phyloP scores from a whole-genome alignment of 2,329 filamentous ascomycete genomes.

The Thelonectria discophora region DNA sequence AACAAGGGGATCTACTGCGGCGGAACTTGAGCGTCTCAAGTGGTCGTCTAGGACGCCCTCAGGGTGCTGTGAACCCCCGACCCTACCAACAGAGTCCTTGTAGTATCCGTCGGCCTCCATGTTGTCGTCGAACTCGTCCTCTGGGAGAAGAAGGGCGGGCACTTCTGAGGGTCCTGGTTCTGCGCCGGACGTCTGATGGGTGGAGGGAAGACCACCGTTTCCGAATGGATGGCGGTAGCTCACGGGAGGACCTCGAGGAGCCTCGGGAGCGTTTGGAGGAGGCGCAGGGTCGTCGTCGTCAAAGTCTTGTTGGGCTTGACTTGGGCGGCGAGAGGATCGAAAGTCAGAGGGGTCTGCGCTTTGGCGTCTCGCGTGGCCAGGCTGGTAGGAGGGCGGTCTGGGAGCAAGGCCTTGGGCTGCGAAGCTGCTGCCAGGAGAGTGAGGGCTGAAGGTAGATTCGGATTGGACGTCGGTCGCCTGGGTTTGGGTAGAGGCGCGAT shows the following conservation, averaged over 20 bases:
- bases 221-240: slow-evolving; percentile 63
- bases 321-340: slow-evolving; percentile 54
- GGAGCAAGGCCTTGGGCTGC: slow-evolving; percentile 63
- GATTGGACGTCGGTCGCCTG: slow-evolving; percentile 63
- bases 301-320: slow-evolving; percentile 48
- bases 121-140: slow-evolving; percentile 33
- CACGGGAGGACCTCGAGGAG: slow-evolving; percentile 65
- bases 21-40: slow-evolving; percentile 35
- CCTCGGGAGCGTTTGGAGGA: slow-evolving; percentile 67
- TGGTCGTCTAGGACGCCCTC: slow-evolving; percentile 35
- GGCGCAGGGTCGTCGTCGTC: slow-evolving; percentile 49
- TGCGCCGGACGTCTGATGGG: slow-evolving; percentile 29
- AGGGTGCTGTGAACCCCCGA: slow-evolving; percentile 30
- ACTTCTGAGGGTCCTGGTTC: slow-evolving; percentile 18
- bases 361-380: slow-evolving; percentile 53
- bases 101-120: slow-evolving; percentile 42
- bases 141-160: slow-evolving; percentile 14
- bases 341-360: slow-evolving; percentile 50
- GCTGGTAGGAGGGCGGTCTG: slow-evolving; percentile 66
- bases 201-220: slow-evolving; percentile 41
- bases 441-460: slow-evolving; percentile 67
- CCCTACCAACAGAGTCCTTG: slow-evolving; percentile 34
- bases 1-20: slow-evolving; percentile 33
- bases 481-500: slow-evolving; percentile 65
- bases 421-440: slow-evolving; percentile 63